Evolutionary conservation across 2,329 filamentous ascomycete genomes (phyloP).

Genomic region (Aspergillus hortae): DNA sequence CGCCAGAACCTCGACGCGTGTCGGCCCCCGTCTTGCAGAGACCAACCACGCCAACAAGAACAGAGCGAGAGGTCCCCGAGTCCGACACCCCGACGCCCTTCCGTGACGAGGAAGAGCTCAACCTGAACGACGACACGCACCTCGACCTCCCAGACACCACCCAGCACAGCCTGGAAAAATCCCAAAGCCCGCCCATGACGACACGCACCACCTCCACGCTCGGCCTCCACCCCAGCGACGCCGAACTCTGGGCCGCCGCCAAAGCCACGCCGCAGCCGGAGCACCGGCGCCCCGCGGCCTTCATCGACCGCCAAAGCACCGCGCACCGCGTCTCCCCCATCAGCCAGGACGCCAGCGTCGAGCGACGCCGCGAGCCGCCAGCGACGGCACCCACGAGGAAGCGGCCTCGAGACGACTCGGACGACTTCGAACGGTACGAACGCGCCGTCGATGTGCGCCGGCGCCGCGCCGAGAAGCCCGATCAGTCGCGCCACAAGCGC

Average conservation of each 20-base stretch:
- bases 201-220: neutral
- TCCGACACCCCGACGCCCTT: neutral
- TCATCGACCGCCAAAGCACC: slow-evolving; percentile 38
- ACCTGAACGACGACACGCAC: neutral
- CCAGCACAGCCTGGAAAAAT: neutral
- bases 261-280: neutral
- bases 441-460: slow-evolving; percentile 30
- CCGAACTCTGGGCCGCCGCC: neutral
- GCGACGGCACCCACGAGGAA: slow-evolving; percentile 11
- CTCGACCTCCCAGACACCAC: neutral
- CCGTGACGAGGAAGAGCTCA: neutral
- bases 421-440: slow-evolving; percentile 41
- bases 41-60: neutral
- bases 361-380: slow-evolving; percentile 9
- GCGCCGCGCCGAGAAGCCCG: slow-evolving; percentile 33
- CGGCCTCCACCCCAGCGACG: neutral
- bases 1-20: no score
- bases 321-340: slow-evolving; percentile 32
- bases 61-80: neutral
- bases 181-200: neutral
- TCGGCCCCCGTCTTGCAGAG: neutral
- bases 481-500: slow-evolving; percentile 5
- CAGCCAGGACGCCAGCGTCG: slow-evolving; percentile 23
- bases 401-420: slow-evolving; percentile 10
- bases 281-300: slow-evolving; percentile 15